These are phyloP conservation scores for Typha latifolia DNA, from an alignment of 176 grass and related monocot genomes.

Conservation along the genomic window DNA sequence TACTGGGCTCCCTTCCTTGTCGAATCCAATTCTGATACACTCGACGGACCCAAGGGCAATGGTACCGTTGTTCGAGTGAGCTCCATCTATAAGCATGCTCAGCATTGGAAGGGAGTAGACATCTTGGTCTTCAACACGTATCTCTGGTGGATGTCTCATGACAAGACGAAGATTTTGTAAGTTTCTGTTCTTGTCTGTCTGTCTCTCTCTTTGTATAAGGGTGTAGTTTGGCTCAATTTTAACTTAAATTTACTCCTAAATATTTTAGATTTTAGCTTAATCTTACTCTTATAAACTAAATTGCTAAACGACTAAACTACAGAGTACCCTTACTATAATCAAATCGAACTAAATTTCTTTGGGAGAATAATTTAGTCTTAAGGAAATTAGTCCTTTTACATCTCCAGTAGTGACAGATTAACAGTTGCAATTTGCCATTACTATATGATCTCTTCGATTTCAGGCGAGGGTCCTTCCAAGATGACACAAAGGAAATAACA, in stretches of 20 bases:
- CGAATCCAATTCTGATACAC: conserved; percentile 88
- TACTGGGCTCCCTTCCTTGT: conserved; percentile 98
- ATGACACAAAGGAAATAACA: conserved; percentile 48
- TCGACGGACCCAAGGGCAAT: conserved; percentile 47
- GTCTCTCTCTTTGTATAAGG: not conserved
- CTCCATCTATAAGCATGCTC: conserved; percentile 69
- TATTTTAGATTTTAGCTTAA: not conserved
- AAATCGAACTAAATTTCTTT: not conserved
- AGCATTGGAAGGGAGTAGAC: conserved; percentile 71
- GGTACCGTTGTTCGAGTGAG: conserved; percentile 54
- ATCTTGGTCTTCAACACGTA: conserved; percentile 94
- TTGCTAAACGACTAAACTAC: not conserved
- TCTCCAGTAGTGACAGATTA: not conserved
- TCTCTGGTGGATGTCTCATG: conserved; percentile 88
- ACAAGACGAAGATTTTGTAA: conserved; percentile 84
- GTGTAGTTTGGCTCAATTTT: not conserved
- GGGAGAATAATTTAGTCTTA: not conserved
- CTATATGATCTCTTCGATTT: not conserved
- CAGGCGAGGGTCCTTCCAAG: conserved; percentile 59
- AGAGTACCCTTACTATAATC: not conserved
- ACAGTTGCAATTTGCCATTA: not conserved
- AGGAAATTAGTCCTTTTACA: not conserved
- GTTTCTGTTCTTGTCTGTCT: not conserved
- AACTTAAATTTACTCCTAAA: not conserved
- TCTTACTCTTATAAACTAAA: not conserved